Conservation (phyloP, 2,329 filamentous ascomycete species). For the Chaetomiaceae sp. region DNA sequence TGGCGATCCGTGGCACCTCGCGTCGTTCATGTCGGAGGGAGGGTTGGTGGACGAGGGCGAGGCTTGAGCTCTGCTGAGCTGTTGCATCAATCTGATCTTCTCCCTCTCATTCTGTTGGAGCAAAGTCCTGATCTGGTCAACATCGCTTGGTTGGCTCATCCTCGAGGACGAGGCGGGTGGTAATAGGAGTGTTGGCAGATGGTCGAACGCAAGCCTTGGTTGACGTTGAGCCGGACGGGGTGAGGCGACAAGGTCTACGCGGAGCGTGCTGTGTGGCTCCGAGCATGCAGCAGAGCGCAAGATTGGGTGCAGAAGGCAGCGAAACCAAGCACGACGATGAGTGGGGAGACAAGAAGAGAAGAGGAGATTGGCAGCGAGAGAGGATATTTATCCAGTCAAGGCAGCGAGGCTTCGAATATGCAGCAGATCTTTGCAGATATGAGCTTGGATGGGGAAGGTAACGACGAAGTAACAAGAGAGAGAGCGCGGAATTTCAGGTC, state of each 20-base stretch:
- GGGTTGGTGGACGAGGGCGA: constrained; percentile 3
- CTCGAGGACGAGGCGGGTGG: not conserved
- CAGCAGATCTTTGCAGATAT: constrained; percentile 14
- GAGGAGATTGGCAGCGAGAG: constrained; percentile 21
- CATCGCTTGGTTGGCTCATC: not conserved
- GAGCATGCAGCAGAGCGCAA: not conserved
- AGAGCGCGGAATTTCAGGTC: constrained; percentile 18
- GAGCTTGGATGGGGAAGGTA: constrained; percentile 6
- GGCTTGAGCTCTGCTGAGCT: constrained; percentile 18
- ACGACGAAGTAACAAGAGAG: constrained; percentile 10
- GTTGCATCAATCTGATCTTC: constrained; percentile 10
- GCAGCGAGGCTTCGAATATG: constrained; percentile 22
- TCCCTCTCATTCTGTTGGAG: constrained; percentile 18
- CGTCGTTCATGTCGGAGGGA: constrained; percentile 16
- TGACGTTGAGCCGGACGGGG: not conserved
- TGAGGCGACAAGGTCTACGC: not conserved
- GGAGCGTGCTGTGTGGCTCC: no score
- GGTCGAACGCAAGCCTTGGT: not conserved
- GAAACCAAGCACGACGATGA: constrained; percentile 16
- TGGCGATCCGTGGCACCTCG: constrained; percentile 28
- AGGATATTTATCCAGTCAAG: constrained; percentile 27
- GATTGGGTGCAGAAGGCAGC: constrained; percentile 13
- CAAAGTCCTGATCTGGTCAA: constrained; percentile 17
- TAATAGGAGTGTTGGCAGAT: not conserved
- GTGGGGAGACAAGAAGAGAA: constrained; percentile 18